These are phyloP conservation scores for Clathrus columnatus DNA, from an alignment of 768 basidiomycete species.

Conservation along the genomic window DNA sequence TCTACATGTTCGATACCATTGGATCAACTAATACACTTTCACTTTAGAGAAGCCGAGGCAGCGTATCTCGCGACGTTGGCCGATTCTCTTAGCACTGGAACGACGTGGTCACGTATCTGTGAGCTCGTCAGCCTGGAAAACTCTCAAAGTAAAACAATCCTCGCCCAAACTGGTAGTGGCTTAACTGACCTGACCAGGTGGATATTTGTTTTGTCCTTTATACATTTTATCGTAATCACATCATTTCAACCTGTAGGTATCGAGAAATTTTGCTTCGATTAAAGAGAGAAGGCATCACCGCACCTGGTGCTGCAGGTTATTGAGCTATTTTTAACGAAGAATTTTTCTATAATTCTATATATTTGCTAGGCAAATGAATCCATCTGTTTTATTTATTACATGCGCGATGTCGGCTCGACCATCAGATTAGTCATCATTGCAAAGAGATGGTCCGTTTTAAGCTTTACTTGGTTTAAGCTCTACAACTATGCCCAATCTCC, in stretches of 20 bases:
- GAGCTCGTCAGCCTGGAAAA: conserved; percentile 82
- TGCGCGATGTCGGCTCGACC: neutral
- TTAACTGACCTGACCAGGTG: conserved; percentile 70
- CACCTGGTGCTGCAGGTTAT: conserved; percentile 91
- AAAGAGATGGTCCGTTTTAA: neutral
- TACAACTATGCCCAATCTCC: conserved; percentile 38
- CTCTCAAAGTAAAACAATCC: conserved; percentile 87
- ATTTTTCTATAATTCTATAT: neutral
- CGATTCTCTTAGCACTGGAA: conserved; percentile 74
- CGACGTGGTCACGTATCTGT: conserved; percentile 94
- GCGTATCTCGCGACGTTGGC: conserved; percentile 66
- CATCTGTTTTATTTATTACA: neutral
- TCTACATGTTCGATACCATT: neutral
- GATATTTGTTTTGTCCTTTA: neutral
- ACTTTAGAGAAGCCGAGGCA: conserved; percentile 71
- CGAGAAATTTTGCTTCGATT: conserved; percentile 77
- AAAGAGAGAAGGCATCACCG: conserved; percentile 82
- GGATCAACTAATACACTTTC: neutral
- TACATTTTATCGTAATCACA: neutral
- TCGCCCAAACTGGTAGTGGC: conserved; percentile 75
- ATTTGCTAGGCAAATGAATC: neutral
- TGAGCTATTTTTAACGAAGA: conserved; percentile 31
- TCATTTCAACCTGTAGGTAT: neutral
- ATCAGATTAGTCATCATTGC: neutral
- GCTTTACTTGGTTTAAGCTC: neutral